Evolutionary conservation across 2,329 filamentous ascomycete species (phyloP), one percentile per base, ranked within the genome.

Genomic region (Alternaria sp.): DNA sequence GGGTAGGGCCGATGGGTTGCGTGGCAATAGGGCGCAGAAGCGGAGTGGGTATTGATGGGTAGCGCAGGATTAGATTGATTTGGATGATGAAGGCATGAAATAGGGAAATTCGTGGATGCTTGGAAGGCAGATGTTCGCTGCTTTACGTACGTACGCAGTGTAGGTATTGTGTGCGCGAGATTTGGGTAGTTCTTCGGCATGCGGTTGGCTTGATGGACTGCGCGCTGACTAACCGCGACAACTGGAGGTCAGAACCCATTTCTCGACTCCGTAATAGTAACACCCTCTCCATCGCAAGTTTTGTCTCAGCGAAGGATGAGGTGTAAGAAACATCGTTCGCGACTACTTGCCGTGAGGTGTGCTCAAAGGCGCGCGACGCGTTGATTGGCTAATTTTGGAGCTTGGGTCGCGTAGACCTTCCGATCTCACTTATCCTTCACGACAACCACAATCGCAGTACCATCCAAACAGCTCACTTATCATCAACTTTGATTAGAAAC

Each of bases 401-500:
- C 41, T 51, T 22, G 57, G 43, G 52, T 51, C 57, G 51, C 30
- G 53, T 51, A 18, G 47, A 60, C 53, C 57, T 60, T 47, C 53
- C 32, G 22, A 51, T 41, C 24, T 11, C 16, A n/a, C 32, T 41
- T 24, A 38, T 32, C 20, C 30, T 41, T 44, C 52, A 56, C 38
- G 20, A 34, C 39, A 38, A 59, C 38, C 24, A 24, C 20, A 22
- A 32, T 41, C 39, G 18, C 46, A 28, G 20, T 20, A 24, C 16
- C 22, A 8, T 14, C 22, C 14, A 5, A 3, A n/a, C 7, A 18
- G 14, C 12, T 16, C 20, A 11, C n/a, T 26, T 18, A 7, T 18
- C 18, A 54, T 11, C 7, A 41, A 53, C 5, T 22, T 49, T 20
- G 16, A 49, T 11, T 36, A 16, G 8, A 6, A 38, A 5, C 20